phyloP scores from a whole-genome alignment of 108 stramenopile genomes.

The Nitzschia sp. region DNA sequence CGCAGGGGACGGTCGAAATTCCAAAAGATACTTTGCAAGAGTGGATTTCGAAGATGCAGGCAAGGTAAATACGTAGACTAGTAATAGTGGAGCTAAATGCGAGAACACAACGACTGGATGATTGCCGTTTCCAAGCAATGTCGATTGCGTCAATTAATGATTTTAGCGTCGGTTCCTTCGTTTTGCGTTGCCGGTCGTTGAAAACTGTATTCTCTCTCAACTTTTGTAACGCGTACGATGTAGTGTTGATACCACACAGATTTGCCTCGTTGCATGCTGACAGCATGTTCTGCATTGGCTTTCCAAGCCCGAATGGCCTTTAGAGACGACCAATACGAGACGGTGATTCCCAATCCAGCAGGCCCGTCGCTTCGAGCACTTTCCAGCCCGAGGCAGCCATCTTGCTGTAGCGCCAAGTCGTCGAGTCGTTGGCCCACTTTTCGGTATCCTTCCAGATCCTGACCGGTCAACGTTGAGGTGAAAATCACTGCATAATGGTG shows the following conservation, averaged over 20 bases:
- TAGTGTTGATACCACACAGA: conserved; percentile 20
- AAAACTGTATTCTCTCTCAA: conserved; percentile 23
- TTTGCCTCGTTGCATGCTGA: conserved; percentile 22
- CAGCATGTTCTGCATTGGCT: conserved; percentile 18
- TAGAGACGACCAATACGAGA: conserved; percentile 30
- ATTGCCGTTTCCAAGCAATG: no score
- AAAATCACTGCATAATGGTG: conserved; percentile 38
- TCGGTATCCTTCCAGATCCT: conserved; percentile 10
- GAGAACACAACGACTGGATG: no score
- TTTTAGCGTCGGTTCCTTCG: no score
- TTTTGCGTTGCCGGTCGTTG: no score
- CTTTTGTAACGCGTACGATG: conserved; percentile 4
- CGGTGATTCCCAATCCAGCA: conserved; percentile 25
- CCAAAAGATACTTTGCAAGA: neutral
- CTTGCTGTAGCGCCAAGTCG: conserved; percentile 23
- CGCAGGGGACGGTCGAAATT: conserved; percentile 54
- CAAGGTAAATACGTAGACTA: no score
- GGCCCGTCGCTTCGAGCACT: neutral
- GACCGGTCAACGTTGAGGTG: conserved; percentile 10
- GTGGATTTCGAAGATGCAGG: conserved; percentile 9
- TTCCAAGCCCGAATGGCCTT: conserved; percentile 29
- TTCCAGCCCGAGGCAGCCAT: conserved; percentile 31
- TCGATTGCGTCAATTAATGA: no score
- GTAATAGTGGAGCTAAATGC: no score
- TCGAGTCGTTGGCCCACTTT: conserved; percentile 16